Conservation (phyloP, 305 asterid species). For the Fraxinus latifolia region DNA sequence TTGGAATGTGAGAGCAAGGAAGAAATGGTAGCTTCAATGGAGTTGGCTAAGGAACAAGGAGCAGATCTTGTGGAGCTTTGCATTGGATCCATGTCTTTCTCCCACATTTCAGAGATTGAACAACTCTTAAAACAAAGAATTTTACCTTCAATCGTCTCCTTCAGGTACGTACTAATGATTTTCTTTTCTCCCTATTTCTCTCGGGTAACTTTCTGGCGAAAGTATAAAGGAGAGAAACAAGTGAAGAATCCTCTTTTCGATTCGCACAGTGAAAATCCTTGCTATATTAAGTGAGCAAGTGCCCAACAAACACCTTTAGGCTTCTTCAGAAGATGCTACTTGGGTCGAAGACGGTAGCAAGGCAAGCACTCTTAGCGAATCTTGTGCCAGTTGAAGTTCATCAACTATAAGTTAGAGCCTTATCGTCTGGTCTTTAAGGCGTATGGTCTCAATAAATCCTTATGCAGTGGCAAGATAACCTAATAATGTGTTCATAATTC, state of each 20-base stretch:
- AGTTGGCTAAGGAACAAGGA: conserved; percentile 52
- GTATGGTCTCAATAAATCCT: not conserved
- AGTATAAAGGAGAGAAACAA: not conserved
- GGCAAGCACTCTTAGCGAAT: not conserved
- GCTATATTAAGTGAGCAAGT: not conserved
- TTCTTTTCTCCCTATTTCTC: not conserved
- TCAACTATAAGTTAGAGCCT: not conserved
- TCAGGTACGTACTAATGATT: conserved; percentile 32
- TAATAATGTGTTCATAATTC: not conserved
- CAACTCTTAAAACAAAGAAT: conserved; percentile 30
- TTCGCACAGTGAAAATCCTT: not conserved
- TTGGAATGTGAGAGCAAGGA: conserved; percentile 46
- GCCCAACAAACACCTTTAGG: not conserved
- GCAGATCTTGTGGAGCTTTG: conserved; percentile 60
- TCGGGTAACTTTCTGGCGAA: not conserved
- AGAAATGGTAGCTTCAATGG: conserved; percentile 43
- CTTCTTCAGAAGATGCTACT: not conserved
- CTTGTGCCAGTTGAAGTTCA: not conserved
- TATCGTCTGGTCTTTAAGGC: not conserved
- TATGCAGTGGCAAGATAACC: not conserved
- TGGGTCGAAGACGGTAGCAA: not conserved
- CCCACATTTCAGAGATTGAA: conserved; percentile 45
- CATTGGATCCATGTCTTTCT: conserved; percentile 41
- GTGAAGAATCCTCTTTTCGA: not conserved
- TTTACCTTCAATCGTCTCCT: conserved; percentile 51